These are phyloP conservation scores for Lactarius tabidus DNA, from an alignment of 768 basidiomycete genomes.

Conservation along the genomic window DNA sequence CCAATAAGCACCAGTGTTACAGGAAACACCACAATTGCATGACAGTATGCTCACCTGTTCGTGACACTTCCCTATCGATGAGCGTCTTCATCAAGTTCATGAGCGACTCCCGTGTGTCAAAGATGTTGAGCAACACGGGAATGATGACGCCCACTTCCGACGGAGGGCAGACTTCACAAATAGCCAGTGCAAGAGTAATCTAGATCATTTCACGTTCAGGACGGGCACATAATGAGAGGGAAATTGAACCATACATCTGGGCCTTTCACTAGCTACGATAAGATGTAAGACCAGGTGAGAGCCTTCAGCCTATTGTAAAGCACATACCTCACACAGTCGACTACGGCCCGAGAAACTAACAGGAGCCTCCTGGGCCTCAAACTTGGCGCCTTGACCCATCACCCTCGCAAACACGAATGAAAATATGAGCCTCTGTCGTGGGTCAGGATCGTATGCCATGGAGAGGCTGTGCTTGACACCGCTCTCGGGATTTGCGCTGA, in stretches of 20 bases:
- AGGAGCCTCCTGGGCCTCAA: constrained; percentile 51
- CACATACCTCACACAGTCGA: constrained; percentile 34
- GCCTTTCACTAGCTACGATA: constrained; percentile 60
- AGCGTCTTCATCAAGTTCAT: constrained; percentile 74
- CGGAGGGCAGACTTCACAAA: constrained; percentile 82
- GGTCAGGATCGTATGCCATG: constrained; percentile 70
- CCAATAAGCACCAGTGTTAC: neutral
- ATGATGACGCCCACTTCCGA: constrained; percentile 80
- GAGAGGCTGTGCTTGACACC: constrained; percentile 86
- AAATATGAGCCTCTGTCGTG: constrained; percentile 70
- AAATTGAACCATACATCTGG: constrained; percentile 52
- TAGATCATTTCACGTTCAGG: constrained; percentile 29
- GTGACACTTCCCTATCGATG: constrained; percentile 79
- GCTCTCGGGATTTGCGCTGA: constrained; percentile 79
- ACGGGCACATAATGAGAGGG: neutral
- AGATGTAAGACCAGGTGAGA: constrained; percentile 2
- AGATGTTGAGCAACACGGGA: constrained; percentile 79
- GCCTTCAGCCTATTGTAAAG: neutral
- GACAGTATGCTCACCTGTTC: constrained; percentile 51
- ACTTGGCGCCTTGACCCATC: constrained; percentile 73
- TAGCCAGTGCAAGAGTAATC: constrained; percentile 78
- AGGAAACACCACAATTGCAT: neutral
- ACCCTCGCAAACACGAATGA: constrained; percentile 81
- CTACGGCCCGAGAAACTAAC: constrained; percentile 30
- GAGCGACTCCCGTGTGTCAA: constrained; percentile 71